These are phyloP conservation scores for Diversispora eburnea DNA, from an alignment of 192 early-diverging fungal genomes.

Conservation along the genomic window DNA sequence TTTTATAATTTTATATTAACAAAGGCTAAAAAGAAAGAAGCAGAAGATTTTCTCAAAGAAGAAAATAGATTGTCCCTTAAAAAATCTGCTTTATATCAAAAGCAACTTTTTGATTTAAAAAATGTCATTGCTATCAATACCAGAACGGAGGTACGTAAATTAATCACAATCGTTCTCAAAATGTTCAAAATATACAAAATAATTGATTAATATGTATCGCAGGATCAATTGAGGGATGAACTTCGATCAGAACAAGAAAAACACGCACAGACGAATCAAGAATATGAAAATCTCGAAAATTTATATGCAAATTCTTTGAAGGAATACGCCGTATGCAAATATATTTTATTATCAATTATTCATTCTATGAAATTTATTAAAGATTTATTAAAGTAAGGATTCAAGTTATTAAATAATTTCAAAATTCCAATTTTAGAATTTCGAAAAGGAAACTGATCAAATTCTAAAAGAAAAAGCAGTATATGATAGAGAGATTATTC, in stretches of 20 bases:
- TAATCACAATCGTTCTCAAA: background rate
- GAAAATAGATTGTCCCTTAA: conserved; percentile 76
- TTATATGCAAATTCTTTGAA: conserved; percentile 51
- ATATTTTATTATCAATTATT: background rate
- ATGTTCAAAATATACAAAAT: background rate
- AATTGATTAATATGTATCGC: conserved; percentile 12
- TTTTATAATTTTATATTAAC: background rate
- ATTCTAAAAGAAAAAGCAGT: conserved; percentile 56
- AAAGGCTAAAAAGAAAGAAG: conserved; percentile 72
- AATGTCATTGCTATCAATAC: conserved; percentile 46
- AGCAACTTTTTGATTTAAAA: conserved; percentile 61
- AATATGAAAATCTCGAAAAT: conserved; percentile 60
- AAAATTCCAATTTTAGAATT: conserved; percentile 27
- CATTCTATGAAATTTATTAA: background rate
- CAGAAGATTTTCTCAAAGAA: conserved; percentile 69
- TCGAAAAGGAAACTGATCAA: conserved; percentile 56
- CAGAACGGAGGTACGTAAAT: conserved; percentile 39
- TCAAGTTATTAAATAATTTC: background rate
- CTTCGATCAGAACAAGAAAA: conserved; percentile 60
- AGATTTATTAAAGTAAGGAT: background rate
- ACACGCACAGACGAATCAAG: conserved; percentile 56
- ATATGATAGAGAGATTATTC: conserved; percentile 78
- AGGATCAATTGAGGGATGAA: conserved; percentile 51
- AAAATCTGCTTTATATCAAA: conserved; percentile 75
- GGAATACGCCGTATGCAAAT: conserved; percentile 53